These are phyloP conservation scores for Puya raimondii DNA, from an alignment of 176 grass and related monocot species.

Conservation along the genomic window DNA sequence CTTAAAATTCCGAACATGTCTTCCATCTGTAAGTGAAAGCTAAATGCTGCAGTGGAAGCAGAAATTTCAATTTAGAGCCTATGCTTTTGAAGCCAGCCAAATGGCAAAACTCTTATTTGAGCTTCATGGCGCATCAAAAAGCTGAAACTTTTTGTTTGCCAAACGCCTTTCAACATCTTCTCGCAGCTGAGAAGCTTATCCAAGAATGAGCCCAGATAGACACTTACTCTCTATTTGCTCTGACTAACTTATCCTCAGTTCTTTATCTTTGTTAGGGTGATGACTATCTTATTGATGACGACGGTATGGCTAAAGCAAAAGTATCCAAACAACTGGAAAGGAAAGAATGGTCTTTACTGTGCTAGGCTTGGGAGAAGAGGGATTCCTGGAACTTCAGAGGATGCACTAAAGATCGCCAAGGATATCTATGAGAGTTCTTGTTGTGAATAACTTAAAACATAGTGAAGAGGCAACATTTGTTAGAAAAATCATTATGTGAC, in stretches of 20 bases:
- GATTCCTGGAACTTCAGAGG: constrained; percentile 7
- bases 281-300: constrained; percentile 13
- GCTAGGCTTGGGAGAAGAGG: constrained; percentile 22
- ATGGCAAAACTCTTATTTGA: too few species aligned
- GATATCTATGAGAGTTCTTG: constrained; percentile 14
- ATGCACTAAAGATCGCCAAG: constrained; percentile 22
- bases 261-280: constrained; percentile 19
- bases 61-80: too few species aligned
- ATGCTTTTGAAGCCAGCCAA: too few species aligned
- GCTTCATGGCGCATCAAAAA: too few species aligned
- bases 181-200: not conserved
- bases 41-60: too few species aligned
- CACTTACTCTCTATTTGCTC: not conserved
- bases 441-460: not conserved
- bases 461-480: not conserved
- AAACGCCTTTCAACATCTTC: too few species aligned
- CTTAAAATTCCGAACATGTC: too few species aligned
- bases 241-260: not conserved
- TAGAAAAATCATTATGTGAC: too few species aligned
- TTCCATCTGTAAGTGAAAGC: too few species aligned
- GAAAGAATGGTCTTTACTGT: constrained; percentile 27
- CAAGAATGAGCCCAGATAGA: not conserved
- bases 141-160: too few species aligned
- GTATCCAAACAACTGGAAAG: constrained; percentile 34
- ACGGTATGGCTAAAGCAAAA: constrained; percentile 26